A percentile compares a stretch with the other conserved stretches of the same genome.
These are phyloP conservation scores for Exophiala dermatitidis DNA, from an alignment of 2,329 filamentous ascomycete species.

Conservation along the genomic window DNA sequence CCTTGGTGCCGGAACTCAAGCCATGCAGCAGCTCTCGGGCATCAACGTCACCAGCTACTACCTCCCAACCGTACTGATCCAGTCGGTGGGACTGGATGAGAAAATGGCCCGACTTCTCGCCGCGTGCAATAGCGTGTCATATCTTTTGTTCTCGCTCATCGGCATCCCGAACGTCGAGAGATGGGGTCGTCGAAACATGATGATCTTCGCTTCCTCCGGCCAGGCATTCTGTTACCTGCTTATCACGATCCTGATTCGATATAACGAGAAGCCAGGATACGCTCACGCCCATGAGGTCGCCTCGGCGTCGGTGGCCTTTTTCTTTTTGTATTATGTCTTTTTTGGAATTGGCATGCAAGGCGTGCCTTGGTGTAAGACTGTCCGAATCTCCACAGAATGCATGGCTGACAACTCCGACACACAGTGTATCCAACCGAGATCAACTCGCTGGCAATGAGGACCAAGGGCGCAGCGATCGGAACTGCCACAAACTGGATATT, in stretches of 20 bases:
- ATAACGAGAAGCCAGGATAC: slow-evolving; percentile 35
- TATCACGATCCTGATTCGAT: slow-evolving; percentile 46
- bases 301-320: slow-evolving; percentile 41
- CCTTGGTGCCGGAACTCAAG: slow-evolving; percentile 37
- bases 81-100: slow-evolving; percentile 51
- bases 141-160: slow-evolving; percentile 43
- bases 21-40: neutral
- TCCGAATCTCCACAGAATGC: too few relatives aligned
- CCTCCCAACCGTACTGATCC: slow-evolving; percentile 53
- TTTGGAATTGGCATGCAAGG: slow-evolving; percentile 48
- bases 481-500: slow-evolving; percentile 49
- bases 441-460: slow-evolving; percentile 44
- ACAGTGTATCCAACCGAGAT: slow-evolving; percentile 45
- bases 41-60: slow-evolving; percentile 38
- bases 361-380: slow-evolving; percentile 37
- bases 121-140: slow-evolving; percentile 47
- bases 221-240: slow-evolving; percentile 47
- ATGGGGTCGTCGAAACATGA: slow-evolving; percentile 52
- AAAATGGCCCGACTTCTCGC: slow-evolving; percentile 49
- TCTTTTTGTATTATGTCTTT: slow-evolving; percentile 51
- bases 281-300: slow-evolving; percentile 21
- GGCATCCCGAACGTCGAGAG: slow-evolving; percentile 45
- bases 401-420: too few relatives aligned
- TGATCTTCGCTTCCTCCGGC: slow-evolving; percentile 51
- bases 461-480: slow-evolving; percentile 43